phyloP scores from a whole-genome alignment of 2,329 filamentous ascomycete species.

The Alternaria metachromatica region DNA sequence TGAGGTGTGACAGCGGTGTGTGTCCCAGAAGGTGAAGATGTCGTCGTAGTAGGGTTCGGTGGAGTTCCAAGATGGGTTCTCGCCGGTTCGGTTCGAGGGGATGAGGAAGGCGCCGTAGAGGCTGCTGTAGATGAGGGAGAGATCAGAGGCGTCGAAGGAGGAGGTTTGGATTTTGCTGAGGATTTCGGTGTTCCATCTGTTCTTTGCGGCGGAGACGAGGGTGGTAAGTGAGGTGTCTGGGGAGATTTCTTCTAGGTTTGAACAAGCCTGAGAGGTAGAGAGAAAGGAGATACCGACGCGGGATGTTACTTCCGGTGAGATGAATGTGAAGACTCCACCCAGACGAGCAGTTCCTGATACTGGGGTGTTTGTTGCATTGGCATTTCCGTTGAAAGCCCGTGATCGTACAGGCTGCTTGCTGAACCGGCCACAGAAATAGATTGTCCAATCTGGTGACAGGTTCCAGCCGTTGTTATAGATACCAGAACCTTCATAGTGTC shows the following conservation, averaged over 20 bases:
- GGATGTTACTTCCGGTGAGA: conserved; percentile 57
- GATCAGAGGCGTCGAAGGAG: conserved; percentile 61
- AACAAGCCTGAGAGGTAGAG: conserved; percentile 66
- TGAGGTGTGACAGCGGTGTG: conserved; percentile 69
- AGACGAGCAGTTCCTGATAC: conserved; percentile 41
- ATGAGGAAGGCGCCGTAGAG: conserved; percentile 74
- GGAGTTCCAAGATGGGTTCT: conserved; percentile 69
- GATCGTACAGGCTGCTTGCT: conserved; percentile 46
- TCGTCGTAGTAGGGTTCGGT: conserved; percentile 74
- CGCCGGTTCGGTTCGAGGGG: conserved; percentile 73
- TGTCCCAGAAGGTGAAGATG: conserved; percentile 72
- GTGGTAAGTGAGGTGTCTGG: conserved; percentile 51
- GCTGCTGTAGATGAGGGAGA: conserved; percentile 69
- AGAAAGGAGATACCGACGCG: conserved; percentile 73
- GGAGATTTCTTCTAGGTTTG: conserved; percentile 65
- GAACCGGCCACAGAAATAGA: conserved; percentile 70
- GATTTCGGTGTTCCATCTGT: conserved; percentile 67
- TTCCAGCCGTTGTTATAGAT: conserved; percentile 74
- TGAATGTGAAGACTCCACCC: conserved; percentile 62
- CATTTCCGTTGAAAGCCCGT: conserved; percentile 41
- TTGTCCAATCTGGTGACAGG: conserved; percentile 65
- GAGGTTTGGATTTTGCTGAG: conserved; percentile 69
- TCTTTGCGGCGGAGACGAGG: conserved; percentile 57
- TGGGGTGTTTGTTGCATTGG: conserved; percentile 14
- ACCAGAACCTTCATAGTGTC: conserved; percentile 66